Evolutionary conservation across 2,329 filamentous ascomycete species (phyloP).

Genomic region (Magnaporthiopsis incrustans): DNA sequence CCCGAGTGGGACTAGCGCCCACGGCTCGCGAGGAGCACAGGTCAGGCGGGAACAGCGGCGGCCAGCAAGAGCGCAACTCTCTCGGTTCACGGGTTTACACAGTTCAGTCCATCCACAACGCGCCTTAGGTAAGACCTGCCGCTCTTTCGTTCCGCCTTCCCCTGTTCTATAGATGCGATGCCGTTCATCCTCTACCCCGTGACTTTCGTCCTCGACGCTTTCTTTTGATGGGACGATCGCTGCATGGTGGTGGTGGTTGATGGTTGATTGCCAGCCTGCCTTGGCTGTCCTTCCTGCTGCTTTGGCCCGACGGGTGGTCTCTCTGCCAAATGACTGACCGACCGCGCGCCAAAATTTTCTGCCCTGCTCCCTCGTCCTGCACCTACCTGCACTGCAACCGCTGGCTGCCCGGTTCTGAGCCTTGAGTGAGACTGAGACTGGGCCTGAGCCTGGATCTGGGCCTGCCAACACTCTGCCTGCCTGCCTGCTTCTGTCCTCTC

Average conservation of each 20-base stretch:
- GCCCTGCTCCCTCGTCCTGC: constrained; percentile 12
- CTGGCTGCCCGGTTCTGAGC: too few species aligned
- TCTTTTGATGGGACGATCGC: constrained; percentile 15
- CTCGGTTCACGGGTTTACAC: constrained; percentile 4
- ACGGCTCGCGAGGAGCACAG: constrained; percentile 10
- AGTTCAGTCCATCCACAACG: constrained; percentile 13
- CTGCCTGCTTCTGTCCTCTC: neutral
- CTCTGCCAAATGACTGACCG: constrained; percentile 1
- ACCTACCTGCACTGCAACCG: neutral
- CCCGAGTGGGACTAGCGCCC: constrained; percentile 8
- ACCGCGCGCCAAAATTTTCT: constrained; percentile 18
- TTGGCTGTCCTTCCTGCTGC: neutral
- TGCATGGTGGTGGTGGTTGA: constrained; percentile 15
- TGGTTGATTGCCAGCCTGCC: constrained; percentile 7
- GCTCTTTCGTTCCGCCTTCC: constrained; percentile 18
- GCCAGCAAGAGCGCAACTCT: constrained; percentile 6
- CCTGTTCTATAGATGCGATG: constrained; percentile 20
- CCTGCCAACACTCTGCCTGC: neutral
- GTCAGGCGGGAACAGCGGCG: constrained; percentile 5
- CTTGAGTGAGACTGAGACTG: too few species aligned
- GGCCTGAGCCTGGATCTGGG: too few species aligned
- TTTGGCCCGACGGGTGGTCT: neutral
- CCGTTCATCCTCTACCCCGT: constrained; percentile 19
- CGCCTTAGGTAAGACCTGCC: constrained; percentile 27
- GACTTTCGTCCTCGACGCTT: constrained; percentile 17